These are phyloP conservation scores for Myrmaecium sp. DNA, from an alignment of 2,329 filamentous ascomycete genomes.

Conservation along the genomic window DNA sequence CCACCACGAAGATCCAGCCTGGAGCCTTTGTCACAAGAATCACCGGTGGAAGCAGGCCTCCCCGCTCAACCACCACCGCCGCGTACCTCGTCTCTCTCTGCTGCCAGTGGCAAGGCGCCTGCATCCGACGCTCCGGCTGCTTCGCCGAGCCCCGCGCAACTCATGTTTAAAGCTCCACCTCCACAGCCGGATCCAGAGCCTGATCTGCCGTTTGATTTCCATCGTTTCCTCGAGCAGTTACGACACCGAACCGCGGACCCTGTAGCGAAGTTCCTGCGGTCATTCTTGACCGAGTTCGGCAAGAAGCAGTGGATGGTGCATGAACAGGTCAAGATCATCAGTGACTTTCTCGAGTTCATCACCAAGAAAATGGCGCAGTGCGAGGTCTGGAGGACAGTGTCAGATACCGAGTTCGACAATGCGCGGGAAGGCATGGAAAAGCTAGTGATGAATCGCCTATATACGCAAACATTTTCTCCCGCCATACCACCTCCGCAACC, in stretches of 20 bases:
- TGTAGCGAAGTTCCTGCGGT: conserved; percentile 86
- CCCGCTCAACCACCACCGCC: conserved; percentile 12
- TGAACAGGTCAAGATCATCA: conserved; percentile 97
- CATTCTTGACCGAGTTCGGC: conserved; percentile 83
- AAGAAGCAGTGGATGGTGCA: conserved; percentile 99
- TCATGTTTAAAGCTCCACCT: conserved; percentile 41
- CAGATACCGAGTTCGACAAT: conserved; percentile 95
- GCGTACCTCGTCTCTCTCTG: conserved; percentile 17
- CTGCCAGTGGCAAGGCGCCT: conserved; percentile 9
- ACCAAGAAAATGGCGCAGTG: conserved; percentile 96
- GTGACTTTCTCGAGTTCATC: conserved; percentile 91
- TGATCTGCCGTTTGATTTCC: conserved; percentile 84
- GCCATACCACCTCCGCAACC: conserved; percentile 71
- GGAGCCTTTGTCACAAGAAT: conserved; percentile 37
- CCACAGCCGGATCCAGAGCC: conserved; percentile 49
- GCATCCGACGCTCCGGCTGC: conserved; percentile 1
- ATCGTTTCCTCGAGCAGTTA: conserved; percentile 88
- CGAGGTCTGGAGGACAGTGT: conserved; percentile 90
- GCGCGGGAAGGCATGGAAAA: conserved; percentile 99
- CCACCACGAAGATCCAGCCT: conserved; percentile 77
- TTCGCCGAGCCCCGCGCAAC: conserved; percentile 17
- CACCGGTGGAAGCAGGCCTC: conserved; percentile 1
- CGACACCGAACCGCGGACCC: conserved; percentile 96
- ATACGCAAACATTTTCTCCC: conserved; percentile 90
- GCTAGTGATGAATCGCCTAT: conserved; percentile 94